Evolutionary conservation across 2,329 filamentous ascomycete species (phyloP), one percentile per base, ranked within the genome.

Genomic region (Herpotrichia juniperi): DNA sequence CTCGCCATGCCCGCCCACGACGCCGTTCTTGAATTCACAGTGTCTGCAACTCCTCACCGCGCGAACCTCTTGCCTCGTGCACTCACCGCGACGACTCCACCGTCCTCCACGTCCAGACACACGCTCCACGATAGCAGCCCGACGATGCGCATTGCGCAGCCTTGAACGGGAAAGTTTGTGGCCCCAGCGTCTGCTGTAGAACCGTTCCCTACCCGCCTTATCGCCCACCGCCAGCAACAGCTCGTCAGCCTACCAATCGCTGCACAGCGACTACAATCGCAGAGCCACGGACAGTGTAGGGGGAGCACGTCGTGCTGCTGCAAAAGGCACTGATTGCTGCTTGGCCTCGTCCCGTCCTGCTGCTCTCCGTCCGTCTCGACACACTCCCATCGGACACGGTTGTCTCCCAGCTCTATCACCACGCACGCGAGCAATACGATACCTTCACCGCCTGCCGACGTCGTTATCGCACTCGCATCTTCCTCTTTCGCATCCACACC

Each of bases 181-280:
- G 62, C 62, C 64, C 61, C 56, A 44, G 61, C 62, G 54, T 59
- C 60, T 67, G 62, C 56, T 64, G 64, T 68, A 66, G 57, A 63
- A 69, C 67, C 59, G 56, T 51, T 59, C 53, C 60, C 62, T 54
- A 50, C 51, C 64, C 46, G 31, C 46, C 68, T 71, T 73, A 72
- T 73, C 69, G 61, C 63, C 61, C 57, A 57, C 61, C 52, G 57
- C 61, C 66, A 17, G 46, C 46, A 57, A n/a, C n/a, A n/a, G n/a
- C n/a, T n/a, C 62, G 57, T 60, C 66, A 59, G 55, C 67, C 45
- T 57, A 62, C 69, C 66, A 71, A 72, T 73, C 61, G 61, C 46
- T 50, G 25, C 30, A 43, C 56, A 56, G 52, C 58, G 51, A 53
- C 59, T 50, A 58, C 53, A 59, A 58, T 54, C 59, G 39, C 58